These are phyloP conservation scores for Danielozyma ontarioensis DNA, from an alignment of 805 yeast genomes.

Conservation along the genomic window DNA sequence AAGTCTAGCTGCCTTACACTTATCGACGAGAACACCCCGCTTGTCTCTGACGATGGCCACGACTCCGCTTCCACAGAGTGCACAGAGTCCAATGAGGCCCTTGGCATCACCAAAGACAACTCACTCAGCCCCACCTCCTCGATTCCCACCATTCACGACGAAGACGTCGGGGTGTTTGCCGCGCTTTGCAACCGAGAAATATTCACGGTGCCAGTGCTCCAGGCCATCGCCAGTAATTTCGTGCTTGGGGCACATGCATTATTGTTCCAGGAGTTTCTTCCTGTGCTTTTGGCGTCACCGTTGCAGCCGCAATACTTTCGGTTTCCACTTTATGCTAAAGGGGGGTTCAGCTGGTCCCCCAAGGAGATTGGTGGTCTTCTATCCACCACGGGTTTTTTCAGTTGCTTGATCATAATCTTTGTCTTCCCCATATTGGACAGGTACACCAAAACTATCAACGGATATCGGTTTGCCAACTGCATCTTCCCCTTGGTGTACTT, in stretches of 20 bases:
- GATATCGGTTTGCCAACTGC: conserved; percentile 11
- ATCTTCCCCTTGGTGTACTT: conserved; percentile 14
- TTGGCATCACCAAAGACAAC: no score
- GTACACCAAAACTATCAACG: conserved; percentile 11
- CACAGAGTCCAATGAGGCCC: no score
- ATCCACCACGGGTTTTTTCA: conserved; percentile 12
- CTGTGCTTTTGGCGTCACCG: conserved; percentile 13
- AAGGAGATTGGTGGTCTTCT: conserved; percentile 12
- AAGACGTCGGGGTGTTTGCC: not conserved
- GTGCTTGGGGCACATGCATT: conserved; percentile 11
- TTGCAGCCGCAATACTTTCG: conserved; percentile 4
- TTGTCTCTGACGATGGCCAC: not conserved
- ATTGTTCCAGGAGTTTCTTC: conserved; percentile 13
- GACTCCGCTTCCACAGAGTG: not conserved
- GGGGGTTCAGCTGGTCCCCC: conserved; percentile 14
- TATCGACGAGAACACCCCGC: not conserved
- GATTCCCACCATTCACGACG: conserved; percentile 4
- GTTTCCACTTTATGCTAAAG: conserved; percentile 14
- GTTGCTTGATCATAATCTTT: conserved; percentile 12
- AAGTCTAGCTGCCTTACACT: not conserved
- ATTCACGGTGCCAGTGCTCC: conserved; percentile 11
- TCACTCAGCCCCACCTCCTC: conserved; percentile 1
- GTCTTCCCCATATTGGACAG: conserved; percentile 14
- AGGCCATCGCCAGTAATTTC: conserved; percentile 12
- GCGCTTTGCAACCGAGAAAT: conserved; percentile 8